Evolutionary conservation across 345 rosid species (phyloP).

Genomic region (Lumnitzera racemosa): DNA sequence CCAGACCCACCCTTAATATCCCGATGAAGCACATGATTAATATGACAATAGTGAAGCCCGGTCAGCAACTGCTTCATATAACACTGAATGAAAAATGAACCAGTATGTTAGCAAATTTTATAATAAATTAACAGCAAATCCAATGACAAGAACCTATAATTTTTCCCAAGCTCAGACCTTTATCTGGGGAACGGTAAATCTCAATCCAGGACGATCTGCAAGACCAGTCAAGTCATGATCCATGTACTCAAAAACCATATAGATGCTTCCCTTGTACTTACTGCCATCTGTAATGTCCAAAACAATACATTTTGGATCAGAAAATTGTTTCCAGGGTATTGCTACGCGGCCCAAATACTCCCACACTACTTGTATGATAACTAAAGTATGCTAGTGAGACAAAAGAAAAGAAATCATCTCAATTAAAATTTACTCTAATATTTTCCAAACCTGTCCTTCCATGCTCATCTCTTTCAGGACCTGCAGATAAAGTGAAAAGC

Average conservation of each 20-base stretch:
- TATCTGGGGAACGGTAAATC: constrained; percentile 89
- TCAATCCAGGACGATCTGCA: constrained; percentile 90
- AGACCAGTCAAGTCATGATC: constrained; percentile 97
- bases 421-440: too few species aligned
- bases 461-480: constrained; percentile 84
- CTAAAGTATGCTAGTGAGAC: too few species aligned
- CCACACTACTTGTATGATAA: too few species aligned
- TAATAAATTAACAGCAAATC: too few species aligned
- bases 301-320: not conserved
- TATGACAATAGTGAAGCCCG: constrained; percentile 93
- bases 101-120: too few species aligned
- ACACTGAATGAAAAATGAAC: constrained; percentile 36
- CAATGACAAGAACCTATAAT: not conserved
- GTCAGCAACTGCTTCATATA: constrained; percentile 97
- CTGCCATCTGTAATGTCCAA: constrained; percentile 48
- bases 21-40: constrained; percentile 94
- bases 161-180: constrained; percentile 37
- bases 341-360: too few species aligned
- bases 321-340: too few species aligned
- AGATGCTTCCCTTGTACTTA: constrained; percentile 91
- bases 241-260: constrained; percentile 98
- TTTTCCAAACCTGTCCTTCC: constrained; percentile 51
- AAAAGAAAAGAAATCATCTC: too few species aligned
- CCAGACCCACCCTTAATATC: constrained; percentile 69
- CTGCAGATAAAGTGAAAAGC: constrained; percentile 17